These are phyloP conservation scores for Paracoccidioides lutzii DNA, from an alignment of 2,329 filamentous ascomycete genomes.

Conservation along the genomic window DNA sequence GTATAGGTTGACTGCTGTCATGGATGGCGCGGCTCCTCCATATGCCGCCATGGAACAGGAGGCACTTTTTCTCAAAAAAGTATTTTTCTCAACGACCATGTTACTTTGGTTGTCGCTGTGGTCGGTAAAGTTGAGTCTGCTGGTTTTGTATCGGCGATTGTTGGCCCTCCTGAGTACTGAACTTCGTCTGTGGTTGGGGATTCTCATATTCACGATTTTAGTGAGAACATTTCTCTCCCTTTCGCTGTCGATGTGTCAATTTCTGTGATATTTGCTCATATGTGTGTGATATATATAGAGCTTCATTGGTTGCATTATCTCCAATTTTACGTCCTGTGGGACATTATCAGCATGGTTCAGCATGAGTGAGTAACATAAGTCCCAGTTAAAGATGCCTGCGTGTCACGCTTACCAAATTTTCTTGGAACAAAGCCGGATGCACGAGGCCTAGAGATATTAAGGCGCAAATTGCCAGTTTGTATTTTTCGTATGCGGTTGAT, in stretches of 20 bases:
- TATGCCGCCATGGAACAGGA: conserved; percentile 23
- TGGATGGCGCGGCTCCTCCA: background rate
- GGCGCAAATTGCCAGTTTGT: conserved; percentile 23
- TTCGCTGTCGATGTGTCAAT: background rate
- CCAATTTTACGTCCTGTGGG: conserved; percentile 23
- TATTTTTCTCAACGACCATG: conserved; percentile 20
- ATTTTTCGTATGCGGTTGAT: conserved; percentile 26
- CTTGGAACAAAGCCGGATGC: conserved; percentile 14
- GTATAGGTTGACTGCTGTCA: conserved; percentile 19
- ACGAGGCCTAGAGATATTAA: conserved; percentile 16
- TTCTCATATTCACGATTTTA: conserved; percentile 22
- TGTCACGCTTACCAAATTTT: background rate
- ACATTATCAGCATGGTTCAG: conserved; percentile 28
- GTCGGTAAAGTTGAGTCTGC: conserved; percentile 29
- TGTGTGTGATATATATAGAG: conserved; percentile 14
- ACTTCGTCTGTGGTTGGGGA: conserved; percentile 25
- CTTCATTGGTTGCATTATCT: conserved; percentile 25
- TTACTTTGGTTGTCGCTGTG: conserved; percentile 29
- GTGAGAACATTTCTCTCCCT: conserved; percentile 13
- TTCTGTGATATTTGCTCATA: background rate
- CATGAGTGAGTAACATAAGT: conserved; percentile 6
- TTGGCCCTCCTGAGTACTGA: conserved; percentile 22
- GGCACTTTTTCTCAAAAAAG: conserved; percentile 19
- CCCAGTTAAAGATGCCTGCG: background rate
- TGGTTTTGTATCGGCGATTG: conserved; percentile 28